A percentile compares a stretch with the other conserved stretches of the same genome.
Conservation (phyloP, 2,329 filamentous ascomycete genomes). For the Claviceps sp. region DNA sequence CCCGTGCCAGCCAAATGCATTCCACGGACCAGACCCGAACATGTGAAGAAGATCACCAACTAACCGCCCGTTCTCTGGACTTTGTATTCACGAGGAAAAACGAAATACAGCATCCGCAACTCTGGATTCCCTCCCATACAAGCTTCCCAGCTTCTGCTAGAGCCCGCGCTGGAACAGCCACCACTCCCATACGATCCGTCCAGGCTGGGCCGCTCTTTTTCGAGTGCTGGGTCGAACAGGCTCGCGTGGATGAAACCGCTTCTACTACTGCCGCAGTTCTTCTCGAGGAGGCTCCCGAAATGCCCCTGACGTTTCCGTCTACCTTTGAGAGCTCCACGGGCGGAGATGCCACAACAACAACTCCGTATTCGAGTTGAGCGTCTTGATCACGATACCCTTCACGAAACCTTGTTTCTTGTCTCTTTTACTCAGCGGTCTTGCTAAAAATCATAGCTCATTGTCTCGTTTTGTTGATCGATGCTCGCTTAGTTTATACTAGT, state of each 20-base stretch:
- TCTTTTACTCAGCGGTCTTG: background rate
- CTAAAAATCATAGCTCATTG: background rate
- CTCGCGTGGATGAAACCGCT: too few species aligned
- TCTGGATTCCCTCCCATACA: constrained; percentile 45
- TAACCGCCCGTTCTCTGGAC: background rate
- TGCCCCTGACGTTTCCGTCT: background rate
- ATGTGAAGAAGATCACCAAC: background rate
- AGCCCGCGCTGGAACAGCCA: constrained; percentile 24
- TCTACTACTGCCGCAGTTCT: background rate
- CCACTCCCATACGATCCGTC: constrained; percentile 38
- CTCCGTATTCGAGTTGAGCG: background rate
- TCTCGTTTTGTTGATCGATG: background rate
- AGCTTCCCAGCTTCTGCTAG: constrained; percentile 27
- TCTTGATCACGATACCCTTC: background rate
- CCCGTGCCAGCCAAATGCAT: background rate
- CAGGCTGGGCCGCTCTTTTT: constrained; percentile 47
- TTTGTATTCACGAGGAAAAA: background rate
- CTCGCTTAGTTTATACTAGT: background rate
- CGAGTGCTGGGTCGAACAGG: constrained; percentile 49
- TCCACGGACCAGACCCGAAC: background rate
- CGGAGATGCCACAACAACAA: background rate
- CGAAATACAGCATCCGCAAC: constrained; percentile 37
- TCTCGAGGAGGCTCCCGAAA: background rate
- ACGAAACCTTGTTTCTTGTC: background rate
- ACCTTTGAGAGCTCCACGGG: background rate